Base-by-base conservation (phyloP, 257 asterid genomes). In the Coffea eugenioides region DNA sequence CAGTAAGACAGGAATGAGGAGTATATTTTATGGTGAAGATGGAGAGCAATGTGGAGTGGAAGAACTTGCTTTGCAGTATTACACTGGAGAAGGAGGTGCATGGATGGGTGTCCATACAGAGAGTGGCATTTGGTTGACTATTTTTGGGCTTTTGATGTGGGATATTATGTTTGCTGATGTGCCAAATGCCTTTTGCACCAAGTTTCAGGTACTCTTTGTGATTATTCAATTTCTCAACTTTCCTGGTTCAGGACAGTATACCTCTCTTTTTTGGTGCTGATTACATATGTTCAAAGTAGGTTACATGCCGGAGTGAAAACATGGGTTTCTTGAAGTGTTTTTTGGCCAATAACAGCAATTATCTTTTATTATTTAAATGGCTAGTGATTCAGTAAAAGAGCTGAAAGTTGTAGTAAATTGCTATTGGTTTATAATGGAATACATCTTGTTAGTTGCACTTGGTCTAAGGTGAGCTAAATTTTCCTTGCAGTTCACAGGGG, bases 111-210 rank as follows among this genome's bases (percentile, higher is more conserved):
- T 92, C 71, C 98, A 94, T 80, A 59, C 98, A 7, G 98, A 94
- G 88, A 91, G 97, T 82, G 99, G 98, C 81, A 93, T 95, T 87
- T 95, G 98, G 99, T 88, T 89, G 82, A 95, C 98, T 79, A 84
- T 95, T 76, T 93, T 95, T 16, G 97, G 97, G 81, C 83, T 93
- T 85, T 88, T 95, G 86, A 92, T 95, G 94, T 95, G 98, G 98
- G 97, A 95, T 80, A 74, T 90, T 45, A 75, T 91, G 72, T 95
- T 95, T 84, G 86, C 97, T 21, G 95, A 93, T 70, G 90, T 93
- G 62, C 97, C 97, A n/a, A 92, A 95, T 85, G 97, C 89, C 81
- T 95, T 95, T 78, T 84, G 89, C 74, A 93, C 93, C 75, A 86
- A 88, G 86, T 93, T 92, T 88, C 99, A 95, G 98, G 99, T 95